Evolutionary conservation across 495 filamentous ascomycete genomes (phyloP), one percentile per base, ranked within the genome.

Genomic region (Massariosphaeria phaeospora): DNA sequence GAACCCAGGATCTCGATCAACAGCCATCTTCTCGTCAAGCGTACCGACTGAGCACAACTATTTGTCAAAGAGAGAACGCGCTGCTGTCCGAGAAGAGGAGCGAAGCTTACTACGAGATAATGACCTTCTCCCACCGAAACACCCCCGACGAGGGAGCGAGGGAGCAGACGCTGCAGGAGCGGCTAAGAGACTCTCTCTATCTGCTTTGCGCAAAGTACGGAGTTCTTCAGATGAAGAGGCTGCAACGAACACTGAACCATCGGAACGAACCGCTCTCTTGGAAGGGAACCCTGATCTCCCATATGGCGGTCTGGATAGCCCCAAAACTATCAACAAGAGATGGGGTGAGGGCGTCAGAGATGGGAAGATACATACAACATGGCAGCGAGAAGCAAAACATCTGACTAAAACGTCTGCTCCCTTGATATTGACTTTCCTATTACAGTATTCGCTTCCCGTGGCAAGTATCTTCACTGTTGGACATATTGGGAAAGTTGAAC

Each of bases 101-200:
- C 75, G 85, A 47, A 81, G 83, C 52, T 70, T 96, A 35, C 67
- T 95, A 24, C 74, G 84, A 44, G 89, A 95, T 62, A 93, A 91
- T 63, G 73, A 85, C 62, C 66, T 93, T 50, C 77, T 89, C 12
- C 77, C 81, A 7, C 79, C 83, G 13, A 84, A 85, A 58, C 79
- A 83, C 62, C 70, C 72, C 4, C 64, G 63, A 4, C 40, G 61
- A 48, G 57, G 45, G 0, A 65, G 62, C 30, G 55, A 62, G 17
- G 47, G 54, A 0, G 24, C 34, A 10, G 9, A 43, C 1, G 60
- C 59, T 38, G 41, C 27, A 20, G 31, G 45, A 10, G 31, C 55
- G 20, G 40, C 51, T 0, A 67, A 67, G 36, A 52, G 50, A n/a
- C 12, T 57, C 4, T 67, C 60, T 10, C 11, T 61, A 29, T 30